Evolutionary conservation across 495 filamentous ascomycete species (phyloP).

Genomic region (Neurospora sp.): DNA sequence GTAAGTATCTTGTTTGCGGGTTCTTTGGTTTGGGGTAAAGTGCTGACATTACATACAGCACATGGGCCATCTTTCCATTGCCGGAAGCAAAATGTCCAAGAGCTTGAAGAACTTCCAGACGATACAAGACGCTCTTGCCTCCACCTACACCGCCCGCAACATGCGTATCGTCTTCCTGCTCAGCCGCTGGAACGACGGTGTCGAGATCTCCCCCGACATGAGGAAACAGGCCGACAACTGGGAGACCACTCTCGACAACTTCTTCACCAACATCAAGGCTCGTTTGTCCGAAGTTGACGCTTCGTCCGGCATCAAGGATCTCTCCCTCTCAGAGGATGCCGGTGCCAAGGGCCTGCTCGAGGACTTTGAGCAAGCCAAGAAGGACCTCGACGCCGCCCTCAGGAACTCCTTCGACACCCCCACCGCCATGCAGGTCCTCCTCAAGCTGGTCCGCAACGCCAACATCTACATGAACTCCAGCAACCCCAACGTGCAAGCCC

Average conservation of each 20-base stretch:
- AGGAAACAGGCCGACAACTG: conserved; percentile 60
- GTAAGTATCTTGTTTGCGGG: neutral
- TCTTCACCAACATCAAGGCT: conserved; percentile 74
- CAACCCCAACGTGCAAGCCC: conserved; percentile 39
- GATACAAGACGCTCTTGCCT: conserved; percentile 69
- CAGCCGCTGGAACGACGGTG: conserved; percentile 78
- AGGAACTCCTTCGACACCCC: conserved; percentile 87
- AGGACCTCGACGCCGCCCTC: conserved; percentile 54
- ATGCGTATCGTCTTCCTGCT: conserved; percentile 83
- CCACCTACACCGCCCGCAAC: conserved; percentile 66
- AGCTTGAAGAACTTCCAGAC: conserved; percentile 96
- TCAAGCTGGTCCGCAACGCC: conserved; percentile 60
- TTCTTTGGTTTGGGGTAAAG: too few species aligned
- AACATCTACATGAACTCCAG: conserved; percentile 57
- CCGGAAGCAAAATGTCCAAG: conserved; percentile 92
- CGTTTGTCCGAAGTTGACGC: conserved; percentile 35
- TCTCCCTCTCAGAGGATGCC: conserved; percentile 24
- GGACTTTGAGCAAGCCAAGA: conserved; percentile 53
- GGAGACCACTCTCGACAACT: conserved; percentile 81
- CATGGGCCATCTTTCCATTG: conserved; percentile 88
- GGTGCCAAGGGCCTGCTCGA: conserved; percentile 19
- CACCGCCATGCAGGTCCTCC: conserved; percentile 61
- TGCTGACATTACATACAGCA: conserved; percentile 30
- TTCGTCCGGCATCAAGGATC: conserved; percentile 33
- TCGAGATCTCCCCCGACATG: conserved; percentile 83